phyloP scores from a whole-genome alignment of 441 rosid genomes.

The Jatropha multifida region DNA sequence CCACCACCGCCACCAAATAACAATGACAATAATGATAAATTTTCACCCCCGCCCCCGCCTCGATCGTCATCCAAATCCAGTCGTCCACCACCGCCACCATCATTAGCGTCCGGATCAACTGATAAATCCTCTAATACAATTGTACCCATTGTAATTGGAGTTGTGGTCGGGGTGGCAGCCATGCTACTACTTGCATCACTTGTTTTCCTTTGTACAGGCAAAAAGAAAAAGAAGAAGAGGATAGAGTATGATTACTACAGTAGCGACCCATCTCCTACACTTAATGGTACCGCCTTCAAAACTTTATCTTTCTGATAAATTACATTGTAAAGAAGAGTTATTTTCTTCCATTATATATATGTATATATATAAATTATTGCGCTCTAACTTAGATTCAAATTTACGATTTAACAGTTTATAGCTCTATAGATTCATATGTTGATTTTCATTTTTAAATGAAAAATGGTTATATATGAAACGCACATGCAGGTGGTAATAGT shows the following conservation, averaged over 20 bases:
- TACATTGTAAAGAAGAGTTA: too few relatives aligned
- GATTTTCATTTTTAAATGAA: not conserved
- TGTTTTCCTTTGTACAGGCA: slow-evolving; percentile 35
- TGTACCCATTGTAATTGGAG: slow-evolving; percentile 42
- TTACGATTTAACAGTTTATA: too few relatives aligned
- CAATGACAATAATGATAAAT: not conserved
- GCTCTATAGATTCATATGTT: too few relatives aligned
- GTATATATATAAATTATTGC: too few relatives aligned
- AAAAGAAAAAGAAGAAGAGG: slow-evolving; percentile 55
- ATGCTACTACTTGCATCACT: slow-evolving; percentile 41
- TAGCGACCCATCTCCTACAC: slow-evolving; percentile 31
- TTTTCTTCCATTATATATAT: too few relatives aligned
- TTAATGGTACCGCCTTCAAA: slow-evolving; percentile 15
- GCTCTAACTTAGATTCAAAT: too few relatives aligned
- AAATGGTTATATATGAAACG: slow-evolving; percentile 16
- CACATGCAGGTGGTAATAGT: slow-evolving; percentile 31
- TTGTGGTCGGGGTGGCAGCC: slow-evolving; percentile 41
- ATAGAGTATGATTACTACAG: slow-evolving; percentile 42
- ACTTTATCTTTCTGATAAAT: too few relatives aligned
- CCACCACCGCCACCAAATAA: slow-evolving; percentile 24
- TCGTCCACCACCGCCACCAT: slow-evolving; percentile 24
- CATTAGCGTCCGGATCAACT: slow-evolving; percentile 27
- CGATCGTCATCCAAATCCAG: slow-evolving; percentile 18
- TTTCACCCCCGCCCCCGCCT: slow-evolving; percentile 27
- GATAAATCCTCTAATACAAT: slow-evolving; percentile 9